Base-by-base conservation (phyloP, 176 grass and related monocot species). In the Triticum dicoccoides region DNA sequence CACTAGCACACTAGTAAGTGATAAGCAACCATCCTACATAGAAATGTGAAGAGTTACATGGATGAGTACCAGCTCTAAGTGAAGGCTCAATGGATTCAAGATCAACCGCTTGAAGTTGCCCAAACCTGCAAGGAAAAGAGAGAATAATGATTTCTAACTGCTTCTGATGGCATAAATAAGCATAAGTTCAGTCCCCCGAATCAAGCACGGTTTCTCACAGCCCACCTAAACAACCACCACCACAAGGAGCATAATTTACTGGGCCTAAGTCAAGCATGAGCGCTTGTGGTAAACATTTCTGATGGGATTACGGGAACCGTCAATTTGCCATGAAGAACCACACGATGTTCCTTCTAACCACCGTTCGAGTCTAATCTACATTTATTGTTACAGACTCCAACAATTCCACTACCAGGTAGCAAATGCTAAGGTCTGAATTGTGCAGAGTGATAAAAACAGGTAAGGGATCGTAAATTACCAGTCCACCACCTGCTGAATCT, bases 71-170 rank as follows among this genome's bases (percentile, higher is more conserved):
- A 83, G 93, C 95, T 88, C 95, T 90, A 83, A 95, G 83, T 45
- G 95, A 95, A 83, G 95, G 95, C 23, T 93, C 95, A 49, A 98
- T 85, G 84, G 83, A 93, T 76, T 89, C 86, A 39, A 98, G 87
- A 86, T 98, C 83, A 11, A 95, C 88, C 15, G 81, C 81, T 51
- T 92, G 93, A 52, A 98, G 96, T 87, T 98, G 83, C 58, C 91
- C 93, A 85, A 98, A 98, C 91, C 93, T 98, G 72, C 70, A 77
- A 75, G 54, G 17, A 30, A 45, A 79, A 68, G 32, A 64, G 33
- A 9, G 9, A 76, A 41, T 33, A 29, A 64, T 2, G 0, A 23
- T 66, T 20, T 76, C 14, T 12, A 38, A 15, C 18, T 10, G 9
- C 29, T 4, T 52, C 21, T 2, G 27, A 63, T 37, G 38, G 11